phyloP scores from a whole-genome alignment of 169 alveolate species.

The Eimeria praecox region DNA sequence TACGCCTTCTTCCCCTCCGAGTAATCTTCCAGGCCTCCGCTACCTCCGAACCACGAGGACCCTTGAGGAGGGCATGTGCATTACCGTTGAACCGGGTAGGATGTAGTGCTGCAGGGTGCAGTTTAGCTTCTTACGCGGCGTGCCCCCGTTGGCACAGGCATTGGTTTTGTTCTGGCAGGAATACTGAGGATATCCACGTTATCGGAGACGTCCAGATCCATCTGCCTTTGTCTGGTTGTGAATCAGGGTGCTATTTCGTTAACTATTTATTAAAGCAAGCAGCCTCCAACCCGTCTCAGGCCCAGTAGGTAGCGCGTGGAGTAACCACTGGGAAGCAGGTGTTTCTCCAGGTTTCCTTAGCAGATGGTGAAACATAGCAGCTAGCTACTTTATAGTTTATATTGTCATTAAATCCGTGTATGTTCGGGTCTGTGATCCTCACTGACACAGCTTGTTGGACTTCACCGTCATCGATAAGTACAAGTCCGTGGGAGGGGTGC shows the following conservation, averaged over 20 bases:
- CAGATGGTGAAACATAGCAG: not conserved
- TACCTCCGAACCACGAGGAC: constrained; percentile 91
- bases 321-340: not conserved
- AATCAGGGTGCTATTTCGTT: constrained; percentile 79
- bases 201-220: not conserved
- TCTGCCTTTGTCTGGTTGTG: not conserved
- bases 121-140: not conserved
- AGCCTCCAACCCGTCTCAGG: constrained; percentile 78
- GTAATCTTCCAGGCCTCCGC: constrained; percentile 88
- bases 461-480: constrained; percentile 86
- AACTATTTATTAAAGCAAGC: constrained; percentile 87
- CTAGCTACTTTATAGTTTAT: too few relatives aligned
- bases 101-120: not conserved
- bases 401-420: not conserved
- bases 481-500: constrained; percentile 91
- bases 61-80: constrained; percentile 89
- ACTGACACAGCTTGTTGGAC: constrained; percentile 66
- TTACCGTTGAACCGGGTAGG: constrained; percentile 94
- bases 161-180: not conserved
- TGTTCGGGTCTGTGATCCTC: not conserved
- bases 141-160: not conserved
- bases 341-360: not conserved
- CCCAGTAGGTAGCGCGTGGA: not conserved
- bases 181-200: not conserved
- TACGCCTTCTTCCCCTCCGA: constrained; percentile 88